phyloP scores from a whole-genome alignment of 352 stramenopile genomes.

The Globisporangium rhizosaccharum region DNA sequence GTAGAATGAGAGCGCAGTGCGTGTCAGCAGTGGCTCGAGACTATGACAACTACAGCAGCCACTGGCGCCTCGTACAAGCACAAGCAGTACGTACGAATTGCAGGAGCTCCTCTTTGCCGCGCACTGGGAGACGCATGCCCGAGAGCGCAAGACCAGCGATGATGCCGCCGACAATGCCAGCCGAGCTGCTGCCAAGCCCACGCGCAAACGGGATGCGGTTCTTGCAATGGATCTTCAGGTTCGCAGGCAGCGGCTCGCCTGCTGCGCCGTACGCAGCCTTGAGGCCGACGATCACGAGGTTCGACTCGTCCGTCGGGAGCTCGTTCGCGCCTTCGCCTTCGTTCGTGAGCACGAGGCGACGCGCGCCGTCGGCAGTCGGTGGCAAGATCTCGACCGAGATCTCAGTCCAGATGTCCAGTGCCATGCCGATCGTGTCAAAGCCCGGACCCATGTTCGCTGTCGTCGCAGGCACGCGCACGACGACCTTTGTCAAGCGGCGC shows the following conservation, averaged over 20 bases:
- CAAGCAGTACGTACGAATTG: constrained; percentile 69
- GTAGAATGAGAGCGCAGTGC: background rate
- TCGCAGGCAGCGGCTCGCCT: constrained; percentile 89
- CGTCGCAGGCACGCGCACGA: constrained; percentile 97
- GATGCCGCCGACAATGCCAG: constrained; percentile 98
- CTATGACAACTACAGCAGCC: no score
- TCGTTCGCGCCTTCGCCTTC: constrained; percentile 95
- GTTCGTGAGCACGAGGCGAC: constrained; percentile 94
- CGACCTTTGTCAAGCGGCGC: constrained; percentile 80
- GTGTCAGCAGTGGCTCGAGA: background rate
- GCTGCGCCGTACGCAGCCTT: constrained; percentile 95
- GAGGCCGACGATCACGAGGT: constrained; percentile 92
- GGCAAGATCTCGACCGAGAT: constrained; percentile 91
- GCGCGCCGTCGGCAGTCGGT: constrained; percentile 24
- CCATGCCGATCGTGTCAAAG: constrained; percentile 98
- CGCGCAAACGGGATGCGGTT: constrained; percentile 97
- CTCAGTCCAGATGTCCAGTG: constrained; percentile 99
- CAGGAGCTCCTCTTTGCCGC: constrained; percentile 92
- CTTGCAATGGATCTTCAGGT: constrained; percentile 96
- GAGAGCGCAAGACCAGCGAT: constrained; percentile 97
- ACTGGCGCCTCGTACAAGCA: background rate
- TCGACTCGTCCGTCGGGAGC: constrained; percentile 87
- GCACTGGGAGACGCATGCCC: constrained; percentile 89
- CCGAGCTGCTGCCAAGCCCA: constrained; percentile 95
- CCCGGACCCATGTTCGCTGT: constrained; percentile 98